These are phyloP conservation scores for Clavispora asparagi DNA, from an alignment of 805 yeast species.

Conservation along the genomic window DNA sequence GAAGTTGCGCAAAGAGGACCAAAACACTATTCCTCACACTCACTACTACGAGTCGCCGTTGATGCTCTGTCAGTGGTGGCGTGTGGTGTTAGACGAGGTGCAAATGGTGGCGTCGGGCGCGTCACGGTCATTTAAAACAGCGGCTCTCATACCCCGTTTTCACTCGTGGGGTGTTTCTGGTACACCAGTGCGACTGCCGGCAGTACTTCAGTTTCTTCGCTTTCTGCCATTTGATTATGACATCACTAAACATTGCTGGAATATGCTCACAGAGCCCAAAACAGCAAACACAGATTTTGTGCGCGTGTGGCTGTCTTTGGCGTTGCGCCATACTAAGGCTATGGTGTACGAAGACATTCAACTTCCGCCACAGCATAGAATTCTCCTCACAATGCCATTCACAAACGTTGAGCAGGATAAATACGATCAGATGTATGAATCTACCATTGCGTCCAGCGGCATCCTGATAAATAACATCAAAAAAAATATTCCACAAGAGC, in stretches of 20 bases:
- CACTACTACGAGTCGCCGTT: slow-evolving; percentile 67
- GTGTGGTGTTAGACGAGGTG: slow-evolving; percentile 89
- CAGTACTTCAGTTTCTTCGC: slow-evolving; percentile 64
- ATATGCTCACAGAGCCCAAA: slow-evolving; percentile 13
- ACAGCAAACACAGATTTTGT: slow-evolving; percentile 23
- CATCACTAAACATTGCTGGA: slow-evolving; percentile 38
- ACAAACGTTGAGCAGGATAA: slow-evolving; percentile 81
- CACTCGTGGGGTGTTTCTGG: slow-evolving; percentile 99
- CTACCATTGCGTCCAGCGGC: slow-evolving; percentile 56
- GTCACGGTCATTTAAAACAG: slow-evolving; percentile 75
- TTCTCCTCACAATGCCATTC: slow-evolving; percentile 67
- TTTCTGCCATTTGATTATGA: slow-evolving; percentile 59
- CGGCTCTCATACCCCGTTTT: slow-evolving; percentile 70
- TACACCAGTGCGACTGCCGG: slow-evolving; percentile 76
- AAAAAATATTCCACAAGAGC: slow-evolving; percentile 43
- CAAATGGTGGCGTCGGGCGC: slow-evolving; percentile 80
- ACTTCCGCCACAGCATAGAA: slow-evolving; percentile 74
- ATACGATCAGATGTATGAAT: slow-evolving; percentile 58
- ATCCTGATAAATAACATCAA: slow-evolving; percentile 51
- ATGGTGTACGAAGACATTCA: slow-evolving; percentile 74
- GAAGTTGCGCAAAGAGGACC: slow-evolving; percentile 6
- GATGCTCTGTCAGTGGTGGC: slow-evolving; percentile 78
- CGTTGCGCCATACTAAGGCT: slow-evolving; percentile 78
- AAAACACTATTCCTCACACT: slow-evolving; percentile 10
- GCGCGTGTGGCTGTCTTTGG: slow-evolving; percentile 46